phyloP scores from a whole-genome alignment of 1,139 yeast species.

The Kurtzmaniella natalensis region DNA sequence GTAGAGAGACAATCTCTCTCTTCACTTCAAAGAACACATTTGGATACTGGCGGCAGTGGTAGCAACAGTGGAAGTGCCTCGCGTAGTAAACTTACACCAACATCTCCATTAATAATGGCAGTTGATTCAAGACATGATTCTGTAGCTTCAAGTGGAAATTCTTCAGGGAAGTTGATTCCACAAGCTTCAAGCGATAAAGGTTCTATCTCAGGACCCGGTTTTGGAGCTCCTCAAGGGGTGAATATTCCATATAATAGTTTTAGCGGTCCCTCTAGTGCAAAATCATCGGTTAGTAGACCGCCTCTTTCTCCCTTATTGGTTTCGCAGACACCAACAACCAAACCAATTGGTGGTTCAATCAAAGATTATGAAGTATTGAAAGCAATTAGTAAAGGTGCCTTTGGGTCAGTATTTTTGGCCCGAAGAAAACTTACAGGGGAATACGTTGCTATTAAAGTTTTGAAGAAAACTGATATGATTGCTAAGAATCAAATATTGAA shows the following conservation, averaged over 20 bases:
- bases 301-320: slow-evolving; percentile 81
- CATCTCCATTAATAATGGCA: neutral
- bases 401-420: slow-evolving; percentile 90
- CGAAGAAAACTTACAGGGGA: slow-evolving; percentile 85
- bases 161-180: slow-evolving; percentile 15
- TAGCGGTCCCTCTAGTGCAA: slow-evolving; percentile 11
- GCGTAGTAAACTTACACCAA: neutral
- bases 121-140: slow-evolving; percentile 19
- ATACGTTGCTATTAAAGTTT: slow-evolving; percentile 91
- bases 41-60: neutral
- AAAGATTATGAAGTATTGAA: slow-evolving; percentile 86
- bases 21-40: slow-evolving; percentile 47
- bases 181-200: too few relatives aligned
- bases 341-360: slow-evolving; percentile 63
- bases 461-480: slow-evolving; percentile 92
- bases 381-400: slow-evolving; percentile 96
- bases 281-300: slow-evolving; percentile 34
- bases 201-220: too few relatives aligned
- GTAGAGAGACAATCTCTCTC: slow-evolving; percentile 47
- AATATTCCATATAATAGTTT: slow-evolving; percentile 3
- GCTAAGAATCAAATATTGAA: slow-evolving; percentile 95
- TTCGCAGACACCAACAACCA: slow-evolving; percentile 48
- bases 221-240: too few relatives aligned
- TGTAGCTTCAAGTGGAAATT: slow-evolving; percentile 45
- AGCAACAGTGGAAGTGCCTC: slow-evolving; percentile 8